Conservation (phyloP, 1,139 yeast genomes). For the Sugiyamaella neomexicana region DNA sequence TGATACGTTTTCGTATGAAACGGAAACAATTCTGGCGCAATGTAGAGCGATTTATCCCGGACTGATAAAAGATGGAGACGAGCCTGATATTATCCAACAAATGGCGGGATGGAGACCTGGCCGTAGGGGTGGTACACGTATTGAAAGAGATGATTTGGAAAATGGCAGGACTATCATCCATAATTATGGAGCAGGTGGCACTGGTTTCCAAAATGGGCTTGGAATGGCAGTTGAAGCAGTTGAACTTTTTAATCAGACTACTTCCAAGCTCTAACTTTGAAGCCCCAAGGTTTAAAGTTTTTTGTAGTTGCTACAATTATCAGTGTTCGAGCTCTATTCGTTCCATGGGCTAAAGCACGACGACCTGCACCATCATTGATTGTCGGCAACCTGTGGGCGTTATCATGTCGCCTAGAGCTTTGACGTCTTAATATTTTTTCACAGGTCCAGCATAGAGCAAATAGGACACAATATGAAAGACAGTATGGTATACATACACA, state of each 20-base stretch:
- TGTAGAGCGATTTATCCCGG: slow-evolving; percentile 57
- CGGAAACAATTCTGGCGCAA: slow-evolving; percentile 58
- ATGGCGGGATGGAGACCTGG: slow-evolving; percentile 71
- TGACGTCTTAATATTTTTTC: too few relatives aligned
- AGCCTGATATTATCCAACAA: slow-evolving; percentile 48
- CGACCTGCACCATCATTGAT: too few relatives aligned
- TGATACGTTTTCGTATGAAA: slow-evolving; percentile 54
- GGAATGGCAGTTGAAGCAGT: slow-evolving; percentile 62
- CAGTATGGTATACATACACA: too few relatives aligned
- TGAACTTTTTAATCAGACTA: slow-evolving; percentile 27
- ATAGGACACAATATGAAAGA: too few relatives aligned
- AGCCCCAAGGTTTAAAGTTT: too few relatives aligned
- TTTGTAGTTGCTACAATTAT: too few relatives aligned
- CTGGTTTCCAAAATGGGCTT: slow-evolving; percentile 71
- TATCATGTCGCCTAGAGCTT: too few relatives aligned
- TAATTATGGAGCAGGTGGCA: slow-evolving; percentile 76
- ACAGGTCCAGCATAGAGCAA: too few relatives aligned
- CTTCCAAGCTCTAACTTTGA: slow-evolving; percentile 1
- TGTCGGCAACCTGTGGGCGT: too few relatives aligned
- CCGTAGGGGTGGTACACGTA: slow-evolving; percentile 65
- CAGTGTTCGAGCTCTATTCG: too few relatives aligned
- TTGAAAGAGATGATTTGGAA: slow-evolving; percentile 49
- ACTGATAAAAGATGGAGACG: slow-evolving; percentile 46
- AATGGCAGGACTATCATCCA: slow-evolving; percentile 50
- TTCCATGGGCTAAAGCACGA: too few relatives aligned